A percentile compares a stretch with the other conserved stretches of the same genome.
phyloP scores from a whole-genome alignment of 306 rosid genomes.

The Rosa rugosa region DNA sequence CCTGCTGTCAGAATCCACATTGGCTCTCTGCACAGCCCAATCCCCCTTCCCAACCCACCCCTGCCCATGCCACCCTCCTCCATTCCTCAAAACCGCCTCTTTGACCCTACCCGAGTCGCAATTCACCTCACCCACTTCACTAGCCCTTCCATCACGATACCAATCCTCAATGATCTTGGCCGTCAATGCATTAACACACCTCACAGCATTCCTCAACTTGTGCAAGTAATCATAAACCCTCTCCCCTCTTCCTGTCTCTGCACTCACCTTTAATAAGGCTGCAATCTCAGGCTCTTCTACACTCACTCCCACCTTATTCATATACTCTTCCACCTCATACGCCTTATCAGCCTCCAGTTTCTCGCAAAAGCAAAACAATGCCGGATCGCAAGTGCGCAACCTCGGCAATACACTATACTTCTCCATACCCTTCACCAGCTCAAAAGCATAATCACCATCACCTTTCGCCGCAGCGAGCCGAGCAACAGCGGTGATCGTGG shows the following conservation, averaged over 20 bases:
- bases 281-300: slow-evolving; percentile 71
- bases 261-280: slow-evolving; percentile 66
- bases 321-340: slow-evolving; percentile 68
- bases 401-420: slow-evolving; percentile 48
- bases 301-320: slow-evolving; percentile 44
- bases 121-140: slow-evolving; percentile 44
- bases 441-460: slow-evolving; percentile 61
- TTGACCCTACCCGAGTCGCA: slow-evolving; percentile 39
- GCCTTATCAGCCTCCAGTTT: slow-evolving; percentile 65
- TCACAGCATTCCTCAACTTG: slow-evolving; percentile 59
- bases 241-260: slow-evolving; percentile 44
- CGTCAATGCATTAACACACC: slow-evolving; percentile 57
- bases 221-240: slow-evolving; percentile 78
- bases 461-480: slow-evolving; percentile 73
- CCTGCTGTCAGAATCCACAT: slow-evolving; percentile 40
- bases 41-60: slow-evolving; percentile 90
- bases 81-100: slow-evolving; percentile 54
- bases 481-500: slow-evolving; percentile 67
- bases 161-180: slow-evolving; percentile 62
- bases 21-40: slow-evolving; percentile 54
- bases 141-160: slow-evolving; percentile 55
- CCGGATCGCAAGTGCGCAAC: slow-evolving; percentile 71
- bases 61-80: slow-evolving; percentile 95
- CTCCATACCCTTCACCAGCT: slow-evolving; percentile 49
- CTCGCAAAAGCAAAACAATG: slow-evolving; percentile 65